These are phyloP conservation scores for Malus orientalis DNA, from an alignment of 306 rosid species.

Conservation along the genomic window DNA sequence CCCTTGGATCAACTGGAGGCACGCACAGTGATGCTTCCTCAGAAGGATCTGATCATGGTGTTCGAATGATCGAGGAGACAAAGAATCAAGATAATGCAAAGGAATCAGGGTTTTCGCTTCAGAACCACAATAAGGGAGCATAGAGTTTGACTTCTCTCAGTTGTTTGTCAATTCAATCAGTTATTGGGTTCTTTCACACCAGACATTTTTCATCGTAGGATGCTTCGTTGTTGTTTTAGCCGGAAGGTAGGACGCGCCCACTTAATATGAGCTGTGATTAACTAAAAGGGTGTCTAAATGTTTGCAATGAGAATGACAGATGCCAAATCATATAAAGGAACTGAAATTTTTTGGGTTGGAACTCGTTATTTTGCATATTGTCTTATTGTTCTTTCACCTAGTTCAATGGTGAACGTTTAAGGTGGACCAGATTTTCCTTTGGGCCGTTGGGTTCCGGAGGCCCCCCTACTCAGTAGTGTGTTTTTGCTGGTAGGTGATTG, in stretches of 20 bases:
- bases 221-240: neutral
- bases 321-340: neutral
- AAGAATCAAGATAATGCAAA: conserved; percentile 3
- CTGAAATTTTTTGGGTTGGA: neutral
- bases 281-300: neutral
- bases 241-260: neutral
- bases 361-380: neutral
- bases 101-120: conserved; percentile 60
- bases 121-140: conserved; percentile 34
- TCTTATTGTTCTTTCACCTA: neutral
- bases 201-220: neutral
- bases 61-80: conserved; percentile 3
- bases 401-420: neutral
- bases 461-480: too few species aligned
- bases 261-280: conserved; percentile 2
- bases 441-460: neutral
- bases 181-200: neutral
- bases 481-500: too few species aligned
- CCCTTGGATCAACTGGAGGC: conserved; percentile 23
- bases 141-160: conserved; percentile 4
- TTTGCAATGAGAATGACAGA: neutral
- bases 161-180: neutral
- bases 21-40: conserved; percentile 21
- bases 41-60: conserved; percentile 20
- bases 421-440: neutral